Conservation (phyloP, 495 filamentous ascomycete genomes). For the Podospora pseudopauciseta region DNA sequence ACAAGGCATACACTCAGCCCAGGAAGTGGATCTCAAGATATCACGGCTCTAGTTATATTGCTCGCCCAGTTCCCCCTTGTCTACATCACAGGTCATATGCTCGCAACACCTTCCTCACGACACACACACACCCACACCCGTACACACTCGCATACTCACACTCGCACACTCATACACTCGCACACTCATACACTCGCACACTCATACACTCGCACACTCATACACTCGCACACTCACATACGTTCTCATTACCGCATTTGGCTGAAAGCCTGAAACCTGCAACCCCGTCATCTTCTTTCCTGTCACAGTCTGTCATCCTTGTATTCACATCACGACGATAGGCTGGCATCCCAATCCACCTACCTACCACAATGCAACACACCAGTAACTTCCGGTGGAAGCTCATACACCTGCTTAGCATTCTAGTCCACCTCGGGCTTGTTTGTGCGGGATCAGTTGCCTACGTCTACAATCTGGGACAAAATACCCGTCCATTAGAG, state of each 20-base stretch:
- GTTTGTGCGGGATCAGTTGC: conserved; percentile 18
- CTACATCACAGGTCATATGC: not conserved
- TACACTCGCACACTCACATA: no score
- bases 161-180: no score
- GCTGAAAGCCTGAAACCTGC: not conserved
- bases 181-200: no score
- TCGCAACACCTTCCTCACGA: not conserved
- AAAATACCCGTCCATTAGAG: not conserved
- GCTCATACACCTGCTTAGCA: conserved; percentile 25
- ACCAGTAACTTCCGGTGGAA: conserved; percentile 33
- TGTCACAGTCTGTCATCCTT: not conserved
- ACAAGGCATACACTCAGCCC: conserved; percentile 7
- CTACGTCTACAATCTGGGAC: conserved; percentile 24
- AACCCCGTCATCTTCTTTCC: not conserved
- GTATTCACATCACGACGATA: not conserved
- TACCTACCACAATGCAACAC: conserved; percentile 25
- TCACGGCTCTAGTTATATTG: conserved; percentile 3
- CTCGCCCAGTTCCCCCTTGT: not conserved
- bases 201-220: no score
- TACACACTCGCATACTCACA: no score
- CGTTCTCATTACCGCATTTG: no score
- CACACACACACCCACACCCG: not conserved
- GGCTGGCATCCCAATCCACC: not conserved
- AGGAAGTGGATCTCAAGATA: conserved; percentile 1
- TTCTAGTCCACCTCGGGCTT: conserved; percentile 28